These are phyloP conservation scores for Exophiala sp. DNA, from an alignment of 2,329 filamentous ascomycete genomes.

Conservation along the genomic window DNA sequence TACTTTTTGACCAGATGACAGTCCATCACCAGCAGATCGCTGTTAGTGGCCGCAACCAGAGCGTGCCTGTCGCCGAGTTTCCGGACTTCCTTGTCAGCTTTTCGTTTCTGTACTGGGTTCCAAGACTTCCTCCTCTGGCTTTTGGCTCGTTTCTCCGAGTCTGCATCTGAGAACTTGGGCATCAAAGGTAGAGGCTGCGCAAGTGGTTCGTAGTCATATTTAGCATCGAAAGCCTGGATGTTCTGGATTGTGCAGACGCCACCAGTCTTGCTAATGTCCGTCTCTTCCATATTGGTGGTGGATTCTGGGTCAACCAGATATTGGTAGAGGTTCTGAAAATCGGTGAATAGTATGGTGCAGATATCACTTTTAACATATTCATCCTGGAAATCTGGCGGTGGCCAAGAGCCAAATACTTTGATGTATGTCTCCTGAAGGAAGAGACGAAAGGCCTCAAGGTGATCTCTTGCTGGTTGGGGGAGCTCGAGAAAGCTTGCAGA, in stretches of 20 bases:
- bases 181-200: conserved; percentile 64
- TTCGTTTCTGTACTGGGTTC: conserved; percentile 26
- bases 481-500: conserved; percentile 65
- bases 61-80: conserved; percentile 21
- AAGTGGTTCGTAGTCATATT: conserved; percentile 59
- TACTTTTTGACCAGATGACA: conserved; percentile 64
- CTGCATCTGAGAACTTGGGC: conserved; percentile 40
- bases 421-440: conserved; percentile 67
- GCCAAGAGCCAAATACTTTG: conserved; percentile 67
- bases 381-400: conserved; percentile 51
- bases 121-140: conserved; percentile 21
- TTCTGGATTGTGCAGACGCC: conserved; percentile 69
- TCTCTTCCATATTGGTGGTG: conserved; percentile 40
- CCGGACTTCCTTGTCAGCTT: conserved; percentile 20
- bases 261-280: conserved; percentile 54
- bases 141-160: conserved; percentile 1
- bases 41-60: conserved; percentile 25
- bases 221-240: conserved; percentile 62
- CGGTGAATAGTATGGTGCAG: conserved; percentile 60
- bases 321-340: conserved; percentile 69
- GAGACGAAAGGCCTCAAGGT: conserved; percentile 69
- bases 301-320: conserved; percentile 61
- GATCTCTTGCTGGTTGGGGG: conserved; percentile 56
- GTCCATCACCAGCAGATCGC: conserved; percentile 32
- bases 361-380: conserved; percentile 57